These are phyloP conservation scores for Mikania micrantha DNA, from an alignment of 129 eudicot species.

Conservation along the genomic window DNA sequence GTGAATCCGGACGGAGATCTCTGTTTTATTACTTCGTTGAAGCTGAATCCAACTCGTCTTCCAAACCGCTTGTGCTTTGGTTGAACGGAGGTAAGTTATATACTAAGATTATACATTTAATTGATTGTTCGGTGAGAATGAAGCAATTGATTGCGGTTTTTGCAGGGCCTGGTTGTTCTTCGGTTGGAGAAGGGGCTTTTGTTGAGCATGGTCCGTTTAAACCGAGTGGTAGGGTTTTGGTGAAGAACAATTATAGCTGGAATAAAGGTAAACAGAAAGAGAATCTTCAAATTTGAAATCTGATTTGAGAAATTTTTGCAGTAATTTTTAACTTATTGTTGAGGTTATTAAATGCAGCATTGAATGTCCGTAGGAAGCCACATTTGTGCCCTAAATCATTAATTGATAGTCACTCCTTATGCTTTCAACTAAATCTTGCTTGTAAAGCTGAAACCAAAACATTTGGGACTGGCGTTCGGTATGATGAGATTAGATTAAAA, in stretches of 20 bases:
- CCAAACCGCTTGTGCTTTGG: slow-evolving; percentile 74
- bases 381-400: slow-evolving; percentile 20
- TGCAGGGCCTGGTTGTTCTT: slow-evolving; percentile 93
- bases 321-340: background rate
- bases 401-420: background rate
- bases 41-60: slow-evolving; percentile 53
- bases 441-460: too few species aligned
- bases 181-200: slow-evolving; percentile 83
- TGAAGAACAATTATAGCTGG: slow-evolving; percentile 74
- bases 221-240: slow-evolving; percentile 56
- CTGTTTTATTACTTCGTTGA: slow-evolving; percentile 70
- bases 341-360: slow-evolving; percentile 28
- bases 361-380: background rate
- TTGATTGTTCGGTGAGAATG: too few species aligned
- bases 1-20: slow-evolving; percentile 32
- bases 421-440: background rate
- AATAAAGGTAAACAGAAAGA: slow-evolving; percentile 50
- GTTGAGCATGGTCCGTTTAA: slow-evolving; percentile 77
- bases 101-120: too few species aligned
- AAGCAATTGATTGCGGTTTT: background rate
- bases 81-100: slow-evolving; percentile 62
- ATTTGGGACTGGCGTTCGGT: too few species aligned
- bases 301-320: background rate
- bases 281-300: background rate
- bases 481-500: too few species aligned